phyloP scores from a whole-genome alignment of 805 yeast genomes.

The Candida suzukii region DNA sequence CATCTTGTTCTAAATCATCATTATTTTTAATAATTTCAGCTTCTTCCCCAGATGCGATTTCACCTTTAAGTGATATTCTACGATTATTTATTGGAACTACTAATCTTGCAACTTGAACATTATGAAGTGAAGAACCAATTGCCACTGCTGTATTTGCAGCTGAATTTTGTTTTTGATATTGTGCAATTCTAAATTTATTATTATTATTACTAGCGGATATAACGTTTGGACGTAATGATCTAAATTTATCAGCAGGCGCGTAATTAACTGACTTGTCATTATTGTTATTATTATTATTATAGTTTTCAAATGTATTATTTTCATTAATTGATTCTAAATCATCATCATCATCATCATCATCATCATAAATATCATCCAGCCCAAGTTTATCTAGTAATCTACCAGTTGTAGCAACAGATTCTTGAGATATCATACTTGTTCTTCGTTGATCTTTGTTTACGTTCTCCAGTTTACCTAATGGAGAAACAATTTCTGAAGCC shows the following conservation, averaged over 20 bases:
- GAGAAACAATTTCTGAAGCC: constrained; percentile 2
- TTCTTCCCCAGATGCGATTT: not conserved
- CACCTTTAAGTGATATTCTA: not conserved
- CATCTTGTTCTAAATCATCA: not conserved
- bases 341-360: constrained; percentile 13
- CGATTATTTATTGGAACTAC: constrained; percentile 11
- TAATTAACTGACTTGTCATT: constrained; percentile 4
- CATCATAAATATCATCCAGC: constrained; percentile 23
- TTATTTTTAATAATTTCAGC: not conserved
- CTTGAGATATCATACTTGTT: constrained; percentile 17
- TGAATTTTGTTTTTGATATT: constrained; percentile 4
- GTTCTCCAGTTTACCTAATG: constrained; percentile 8
- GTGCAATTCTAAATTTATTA: constrained; percentile 1
- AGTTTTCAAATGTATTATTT: not conserved
- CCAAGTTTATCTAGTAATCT: constrained; percentile 25
- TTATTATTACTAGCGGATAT: too few relatives aligned
- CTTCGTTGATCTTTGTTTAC: constrained; percentile 4
- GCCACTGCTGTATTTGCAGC: constrained; percentile 17
- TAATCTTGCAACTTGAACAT: constrained; percentile 30
- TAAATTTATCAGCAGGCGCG: constrained; percentile 23
- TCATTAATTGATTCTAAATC: not conserved
- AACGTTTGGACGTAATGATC: constrained; percentile 21
- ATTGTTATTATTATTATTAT: not conserved
- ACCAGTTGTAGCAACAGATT: constrained; percentile 23
- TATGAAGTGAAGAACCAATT: constrained; percentile 15